Evolutionary conservation across 148 eudicot species (phyloP).

Genomic region (Rhododendron mucronatum): DNA sequence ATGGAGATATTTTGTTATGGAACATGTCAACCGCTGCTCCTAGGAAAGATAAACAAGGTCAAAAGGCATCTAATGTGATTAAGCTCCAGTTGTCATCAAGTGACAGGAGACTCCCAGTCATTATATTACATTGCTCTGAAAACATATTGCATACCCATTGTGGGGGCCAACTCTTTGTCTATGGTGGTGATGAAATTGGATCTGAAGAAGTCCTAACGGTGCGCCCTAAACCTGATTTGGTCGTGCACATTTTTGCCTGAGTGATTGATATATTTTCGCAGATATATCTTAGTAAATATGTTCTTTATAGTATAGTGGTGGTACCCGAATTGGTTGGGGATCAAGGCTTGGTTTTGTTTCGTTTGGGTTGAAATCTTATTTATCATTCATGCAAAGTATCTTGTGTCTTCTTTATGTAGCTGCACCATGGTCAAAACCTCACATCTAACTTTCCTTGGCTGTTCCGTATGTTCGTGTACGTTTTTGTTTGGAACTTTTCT

Average conservation of each 20-base stretch:
- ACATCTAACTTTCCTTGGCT: neutral
- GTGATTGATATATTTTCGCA: neutral
- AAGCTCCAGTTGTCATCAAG: conserved; percentile 77
- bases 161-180: conserved; percentile 75
- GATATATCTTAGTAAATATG: neutral
- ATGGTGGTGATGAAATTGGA: conserved; percentile 95
- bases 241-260: conserved; percentile 10
- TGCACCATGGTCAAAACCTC: neutral
- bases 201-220: conserved; percentile 97
- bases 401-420: neutral
- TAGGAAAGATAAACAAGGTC: conserved; percentile 39
- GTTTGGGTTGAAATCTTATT: neutral
- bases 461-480: neutral
- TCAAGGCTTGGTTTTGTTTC: neutral
- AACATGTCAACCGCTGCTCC: conserved; percentile 37
- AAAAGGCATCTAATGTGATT: conserved; percentile 43
- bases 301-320: neutral
- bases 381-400: neutral
- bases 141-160: conserved; percentile 32
- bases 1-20: conserved; percentile 97
- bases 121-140: conserved; percentile 75
- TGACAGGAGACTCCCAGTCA: conserved; percentile 78
- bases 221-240: conserved; percentile 19
- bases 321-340: neutral
- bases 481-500: neutral